Conservation (phyloP, 805 yeast genomes). For the Danielia oregonensis region DNA sequence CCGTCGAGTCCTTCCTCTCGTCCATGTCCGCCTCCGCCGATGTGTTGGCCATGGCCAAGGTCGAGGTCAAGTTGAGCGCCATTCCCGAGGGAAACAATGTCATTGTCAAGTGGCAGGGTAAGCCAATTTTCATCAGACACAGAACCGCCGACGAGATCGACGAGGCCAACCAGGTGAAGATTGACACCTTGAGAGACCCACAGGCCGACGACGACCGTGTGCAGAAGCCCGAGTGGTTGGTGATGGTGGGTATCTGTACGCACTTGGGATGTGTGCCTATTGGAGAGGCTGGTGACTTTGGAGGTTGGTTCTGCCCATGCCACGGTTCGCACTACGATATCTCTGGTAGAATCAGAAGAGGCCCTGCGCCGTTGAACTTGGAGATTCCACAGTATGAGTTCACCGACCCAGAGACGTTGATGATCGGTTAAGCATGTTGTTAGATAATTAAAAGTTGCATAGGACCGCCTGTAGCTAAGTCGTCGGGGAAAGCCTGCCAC, state of each 20-base stretch:
- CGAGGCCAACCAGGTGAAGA: conserved; percentile 86
- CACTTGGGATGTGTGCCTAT: conserved; percentile 99
- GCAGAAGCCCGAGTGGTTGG: conserved; percentile 95
- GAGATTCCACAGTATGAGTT: conserved; percentile 93
- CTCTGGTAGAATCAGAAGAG: conserved; percentile 99
- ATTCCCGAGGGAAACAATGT: conserved; percentile 98
- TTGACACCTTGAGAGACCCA: conserved; percentile 85
- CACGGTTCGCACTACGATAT: conserved; percentile 99
- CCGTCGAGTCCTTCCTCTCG: conserved; percentile 87
- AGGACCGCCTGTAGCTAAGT: no score
- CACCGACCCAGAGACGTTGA: conserved; percentile 68
- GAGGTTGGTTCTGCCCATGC: conserved; percentile 99
- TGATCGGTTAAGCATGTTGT: conserved; percentile 65
- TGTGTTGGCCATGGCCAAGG: conserved; percentile 98
- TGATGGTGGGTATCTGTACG: conserved; percentile 99
- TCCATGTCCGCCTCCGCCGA: conserved; percentile 98
- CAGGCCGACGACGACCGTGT: conserved; percentile 91
- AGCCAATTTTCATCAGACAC: conserved; percentile 99
- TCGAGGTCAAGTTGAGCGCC: conserved; percentile 85
- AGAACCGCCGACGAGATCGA: conserved; percentile 90
- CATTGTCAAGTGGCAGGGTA: conserved; percentile 99
- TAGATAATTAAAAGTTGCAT: neutral
- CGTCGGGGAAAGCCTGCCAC: conserved; percentile 1
- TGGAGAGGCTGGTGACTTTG: conserved; percentile 99
- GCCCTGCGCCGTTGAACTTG: conserved; percentile 99